A percentile compares a stretch with the other conserved stretches of the same genome.
Evolutionary conservation across 768 basidiomycete species (phyloP).

Genomic region (Sporobolomyces roseus): DNA sequence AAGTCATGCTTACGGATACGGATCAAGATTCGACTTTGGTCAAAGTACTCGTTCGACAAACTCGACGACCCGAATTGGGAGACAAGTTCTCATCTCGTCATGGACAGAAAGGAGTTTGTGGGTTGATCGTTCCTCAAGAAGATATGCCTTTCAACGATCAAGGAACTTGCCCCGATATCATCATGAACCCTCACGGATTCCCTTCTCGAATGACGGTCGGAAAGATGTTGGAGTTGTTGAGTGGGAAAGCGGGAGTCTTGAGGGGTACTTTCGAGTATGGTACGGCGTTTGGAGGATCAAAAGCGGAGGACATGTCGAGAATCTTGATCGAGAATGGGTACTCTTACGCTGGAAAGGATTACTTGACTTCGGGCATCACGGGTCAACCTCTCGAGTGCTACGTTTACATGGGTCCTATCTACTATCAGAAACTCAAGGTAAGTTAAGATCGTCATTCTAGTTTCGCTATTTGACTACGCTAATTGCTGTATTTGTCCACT

Average conservation of each 20-base stretch:
- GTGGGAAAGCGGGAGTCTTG: constrained; percentile 93
- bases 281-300: constrained; percentile 95
- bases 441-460: too few species aligned
- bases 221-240: constrained; percentile 97
- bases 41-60: constrained; percentile 96
- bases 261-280: constrained; percentile 86
- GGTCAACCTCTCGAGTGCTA: constrained; percentile 95
- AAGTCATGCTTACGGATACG: constrained; percentile 93
- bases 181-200: constrained; percentile 99
- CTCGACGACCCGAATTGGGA: constrained; percentile 88
- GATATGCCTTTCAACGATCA: constrained; percentile 99
- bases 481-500: constrained; percentile 58
- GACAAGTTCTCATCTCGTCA: constrained; percentile 98
- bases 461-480: too few species aligned
- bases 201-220: constrained; percentile 93
- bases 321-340: constrained; percentile 93
- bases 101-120: constrained; percentile 98
- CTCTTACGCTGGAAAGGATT: constrained; percentile 98
- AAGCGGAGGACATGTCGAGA: constrained; percentile 97
- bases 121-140: constrained; percentile 95
- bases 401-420: constrained; percentile 85
- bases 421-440: constrained; percentile 70
- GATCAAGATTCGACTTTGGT: constrained; percentile 87
- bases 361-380: constrained; percentile 96
- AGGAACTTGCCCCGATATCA: constrained; percentile 82